A percentile compares a stretch with the other conserved stretches of the same genome.
These are phyloP conservation scores for Uncinocarpus reesii DNA, from an alignment of 2,329 filamentous ascomycete genomes.

Conservation along the genomic window DNA sequence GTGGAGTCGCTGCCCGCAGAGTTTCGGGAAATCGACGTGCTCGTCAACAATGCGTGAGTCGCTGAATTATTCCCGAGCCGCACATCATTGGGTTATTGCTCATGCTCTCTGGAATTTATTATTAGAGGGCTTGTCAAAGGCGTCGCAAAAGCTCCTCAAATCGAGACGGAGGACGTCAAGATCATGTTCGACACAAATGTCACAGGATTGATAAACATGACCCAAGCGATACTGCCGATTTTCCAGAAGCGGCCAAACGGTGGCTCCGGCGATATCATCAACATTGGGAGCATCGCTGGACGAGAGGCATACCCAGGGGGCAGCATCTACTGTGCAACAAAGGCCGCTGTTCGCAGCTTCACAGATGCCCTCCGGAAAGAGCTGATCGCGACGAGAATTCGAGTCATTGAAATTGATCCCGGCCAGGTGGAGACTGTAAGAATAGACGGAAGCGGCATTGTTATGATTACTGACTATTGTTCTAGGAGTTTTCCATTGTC, in stretches of 20 bases:
- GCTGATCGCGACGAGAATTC: constrained; percentile 66
- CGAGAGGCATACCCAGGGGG: constrained; percentile 76
- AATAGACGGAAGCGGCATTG: background rate
- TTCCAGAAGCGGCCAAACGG: constrained; percentile 61
- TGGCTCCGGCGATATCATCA: constrained; percentile 86
- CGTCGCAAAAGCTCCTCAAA: constrained; percentile 73
- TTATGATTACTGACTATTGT: constrained; percentile 3
- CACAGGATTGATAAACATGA: constrained; percentile 90
- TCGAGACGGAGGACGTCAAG: constrained; percentile 69
- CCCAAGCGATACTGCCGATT: constrained; percentile 74
- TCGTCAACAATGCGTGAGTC: constrained; percentile 91
- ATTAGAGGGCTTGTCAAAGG: constrained; percentile 76
- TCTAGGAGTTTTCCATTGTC: constrained; percentile 73
- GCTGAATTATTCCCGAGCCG: constrained; percentile 3
- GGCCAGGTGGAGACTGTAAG: constrained; percentile 80
- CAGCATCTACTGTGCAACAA: constrained; percentile 86
- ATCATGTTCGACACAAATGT: constrained; percentile 91
- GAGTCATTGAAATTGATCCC: constrained; percentile 80
- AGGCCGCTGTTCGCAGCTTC: constrained; percentile 77
- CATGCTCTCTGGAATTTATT: background rate
- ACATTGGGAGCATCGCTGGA: constrained; percentile 85
- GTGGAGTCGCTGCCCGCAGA: constrained; percentile 65
- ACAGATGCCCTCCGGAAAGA: constrained; percentile 75
- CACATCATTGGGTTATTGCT: background rate
- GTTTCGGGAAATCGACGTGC: constrained; percentile 72